These are phyloP conservation scores for Neostapfia colusana DNA, from an alignment of 176 grass and related monocot species.

Conservation along the genomic window DNA sequence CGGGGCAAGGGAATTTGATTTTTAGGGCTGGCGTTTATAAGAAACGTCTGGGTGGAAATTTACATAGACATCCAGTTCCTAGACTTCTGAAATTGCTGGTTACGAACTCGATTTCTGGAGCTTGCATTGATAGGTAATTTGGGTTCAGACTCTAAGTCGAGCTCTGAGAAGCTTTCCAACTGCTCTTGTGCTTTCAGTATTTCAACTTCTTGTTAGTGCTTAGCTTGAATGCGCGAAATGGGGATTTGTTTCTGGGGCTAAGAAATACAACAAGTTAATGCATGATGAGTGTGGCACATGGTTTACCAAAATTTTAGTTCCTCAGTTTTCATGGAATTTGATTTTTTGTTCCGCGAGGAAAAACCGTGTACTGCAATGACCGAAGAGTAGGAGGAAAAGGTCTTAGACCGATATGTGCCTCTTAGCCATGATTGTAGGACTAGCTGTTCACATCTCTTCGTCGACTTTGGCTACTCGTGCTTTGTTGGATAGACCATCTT, in stretches of 20 bases:
- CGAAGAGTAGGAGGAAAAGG: neutral
- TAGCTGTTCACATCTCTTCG: neutral
- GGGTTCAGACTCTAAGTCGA: neutral
- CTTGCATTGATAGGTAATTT: neutral
- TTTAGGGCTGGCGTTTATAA: no score
- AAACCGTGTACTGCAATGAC: neutral
- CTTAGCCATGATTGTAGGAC: neutral
- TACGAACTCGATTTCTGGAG: slow-evolving; percentile 18
- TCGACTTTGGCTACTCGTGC: neutral
- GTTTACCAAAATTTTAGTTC: neutral
- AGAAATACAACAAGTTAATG: neutral
- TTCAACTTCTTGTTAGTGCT: neutral
- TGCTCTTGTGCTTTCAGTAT: neutral
- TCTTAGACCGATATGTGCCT: neutral
- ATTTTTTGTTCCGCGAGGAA: neutral
- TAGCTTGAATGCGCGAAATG: neutral
- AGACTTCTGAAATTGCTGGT: neutral
- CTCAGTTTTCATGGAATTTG: neutral
- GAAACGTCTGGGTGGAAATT: neutral
- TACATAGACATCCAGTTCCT: neutral
- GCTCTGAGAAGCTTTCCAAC: neutral
- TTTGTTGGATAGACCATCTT: slow-evolving; percentile 21
- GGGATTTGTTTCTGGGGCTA: slow-evolving; percentile 12
- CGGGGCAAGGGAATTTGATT: neutral
- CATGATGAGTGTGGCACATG: neutral